A percentile compares a stretch with the other conserved stretches of the same genome.
Conservation (phyloP, 2,329 filamentous ascomycete genomes). For the Botrytis galanthina region DNA sequence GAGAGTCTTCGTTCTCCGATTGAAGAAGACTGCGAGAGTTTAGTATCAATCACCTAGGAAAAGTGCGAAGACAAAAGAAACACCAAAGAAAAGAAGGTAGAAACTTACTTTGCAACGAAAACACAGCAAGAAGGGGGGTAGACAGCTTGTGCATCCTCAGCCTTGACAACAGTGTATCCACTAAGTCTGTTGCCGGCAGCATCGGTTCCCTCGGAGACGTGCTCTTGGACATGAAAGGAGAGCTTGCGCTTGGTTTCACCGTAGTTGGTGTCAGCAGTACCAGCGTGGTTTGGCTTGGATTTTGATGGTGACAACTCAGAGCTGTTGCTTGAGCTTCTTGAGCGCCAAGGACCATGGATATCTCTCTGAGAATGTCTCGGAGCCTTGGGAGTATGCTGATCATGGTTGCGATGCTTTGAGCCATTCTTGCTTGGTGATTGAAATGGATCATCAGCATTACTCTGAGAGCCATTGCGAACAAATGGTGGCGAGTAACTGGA, state of each 20-base stretch:
- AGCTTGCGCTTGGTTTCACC: slow-evolving; percentile 24
- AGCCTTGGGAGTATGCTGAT: slow-evolving; percentile 31
- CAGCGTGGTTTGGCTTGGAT: neutral
- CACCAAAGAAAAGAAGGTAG: neutral
- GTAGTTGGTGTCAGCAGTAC: slow-evolving; percentile 9
- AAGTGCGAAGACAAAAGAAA: neutral
- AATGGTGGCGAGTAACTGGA: slow-evolving; percentile 35
- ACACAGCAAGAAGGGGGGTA: slow-evolving; percentile 55
- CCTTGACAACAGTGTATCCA: slow-evolving; percentile 24
- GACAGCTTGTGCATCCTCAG: slow-evolving; percentile 34
- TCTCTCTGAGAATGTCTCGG: slow-evolving; percentile 26
- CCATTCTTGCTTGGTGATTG: slow-evolving; percentile 24
- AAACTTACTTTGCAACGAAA: slow-evolving; percentile 64
- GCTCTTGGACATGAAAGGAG: slow-evolving; percentile 24
- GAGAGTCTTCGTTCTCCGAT: slow-evolving; percentile 47
- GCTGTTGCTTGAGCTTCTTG: slow-evolving; percentile 28
- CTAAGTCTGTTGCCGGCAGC: slow-evolving; percentile 9
- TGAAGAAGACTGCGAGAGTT: slow-evolving; percentile 48
- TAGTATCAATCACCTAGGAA: neutral
- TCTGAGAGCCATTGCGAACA: slow-evolving; percentile 30
- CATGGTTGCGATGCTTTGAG: slow-evolving; percentile 17
- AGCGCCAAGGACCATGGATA: slow-evolving; percentile 35
- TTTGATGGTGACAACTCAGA: slow-evolving; percentile 23
- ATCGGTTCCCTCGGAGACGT: slow-evolving; percentile 20
- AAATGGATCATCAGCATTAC: slow-evolving; percentile 32